phyloP scores from a whole-genome alignment of 768 basidiomycete species.

The Sutorius australiensis region DNA sequence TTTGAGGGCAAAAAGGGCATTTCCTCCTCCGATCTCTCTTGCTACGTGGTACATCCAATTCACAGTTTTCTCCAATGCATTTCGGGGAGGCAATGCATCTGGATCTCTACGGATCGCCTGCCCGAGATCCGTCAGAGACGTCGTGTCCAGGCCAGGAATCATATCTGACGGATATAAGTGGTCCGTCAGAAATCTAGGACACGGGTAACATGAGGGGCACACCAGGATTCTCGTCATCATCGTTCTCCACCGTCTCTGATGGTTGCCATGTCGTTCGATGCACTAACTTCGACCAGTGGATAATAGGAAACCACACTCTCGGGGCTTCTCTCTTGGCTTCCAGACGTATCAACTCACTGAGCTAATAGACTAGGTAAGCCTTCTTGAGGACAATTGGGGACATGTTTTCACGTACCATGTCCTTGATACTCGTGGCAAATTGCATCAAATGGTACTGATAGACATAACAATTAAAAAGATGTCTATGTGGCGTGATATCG shows the following conservation, averaged over 20 bases:
- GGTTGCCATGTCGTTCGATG: conserved; percentile 45
- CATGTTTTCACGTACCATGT: conserved; percentile 30
- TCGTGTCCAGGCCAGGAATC: conserved; percentile 54
- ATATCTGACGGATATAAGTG: conserved; percentile 32
- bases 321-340: conserved; percentile 43
- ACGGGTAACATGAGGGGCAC: neutral
- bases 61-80: conserved; percentile 51
- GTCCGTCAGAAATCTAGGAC: neutral
- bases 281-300: conserved; percentile 32
- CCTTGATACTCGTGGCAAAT: conserved; percentile 33
- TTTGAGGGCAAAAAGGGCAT: conserved; percentile 67
- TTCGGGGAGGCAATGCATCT: conserved; percentile 68
- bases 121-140: conserved; percentile 48
- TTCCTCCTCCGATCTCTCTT: conserved; percentile 48
- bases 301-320: conserved; percentile 56
- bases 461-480: conserved; percentile 70
- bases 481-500: conserved; percentile 59
- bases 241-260: conserved; percentile 39
- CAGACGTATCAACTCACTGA: conserved; percentile 53
- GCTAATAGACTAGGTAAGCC: conserved; percentile 33
- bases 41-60: conserved; percentile 40
- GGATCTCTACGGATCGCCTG: conserved; percentile 60
- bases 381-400: neutral
- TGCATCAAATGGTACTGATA: conserved; percentile 56
- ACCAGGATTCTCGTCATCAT: conserved; percentile 71